A percentile compares a stretch with the other conserved stretches of the same genome.
These are phyloP conservation scores for Chionographis japonica DNA, from an alignment of 106 monocot genomes.

Conservation along the genomic window DNA sequence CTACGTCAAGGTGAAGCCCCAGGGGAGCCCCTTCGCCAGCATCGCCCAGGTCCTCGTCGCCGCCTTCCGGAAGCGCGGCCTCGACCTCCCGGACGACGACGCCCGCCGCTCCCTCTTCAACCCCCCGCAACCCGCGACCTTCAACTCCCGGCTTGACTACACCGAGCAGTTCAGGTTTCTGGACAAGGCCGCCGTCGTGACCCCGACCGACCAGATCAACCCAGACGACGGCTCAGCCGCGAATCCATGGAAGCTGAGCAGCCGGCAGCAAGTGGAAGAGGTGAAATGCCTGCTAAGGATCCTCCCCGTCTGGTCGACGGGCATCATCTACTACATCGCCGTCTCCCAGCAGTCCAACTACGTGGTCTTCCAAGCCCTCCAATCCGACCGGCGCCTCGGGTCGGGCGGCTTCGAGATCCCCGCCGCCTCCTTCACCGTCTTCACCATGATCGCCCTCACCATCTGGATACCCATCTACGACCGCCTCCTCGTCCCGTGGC, in stretches of 20 bases:
- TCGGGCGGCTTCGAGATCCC: conserved; percentile 39
- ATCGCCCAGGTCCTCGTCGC: conserved; percentile 39
- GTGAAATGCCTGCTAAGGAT: conserved; percentile 53
- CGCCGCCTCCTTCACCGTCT: conserved; percentile 44
- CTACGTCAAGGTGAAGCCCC: conserved; percentile 63
- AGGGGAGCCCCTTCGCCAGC: conserved; percentile 64
- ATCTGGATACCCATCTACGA: conserved; percentile 69
- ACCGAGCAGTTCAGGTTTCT: conserved; percentile 44
- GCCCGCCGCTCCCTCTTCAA: conserved; percentile 14
- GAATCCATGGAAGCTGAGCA: conserved; percentile 45
- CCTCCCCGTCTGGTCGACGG: conserved; percentile 50
- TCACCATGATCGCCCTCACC: conserved; percentile 54
- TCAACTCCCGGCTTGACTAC: conserved; percentile 24
- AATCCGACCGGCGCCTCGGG: conserved; percentile 39
- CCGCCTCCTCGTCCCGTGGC: conserved; percentile 34
- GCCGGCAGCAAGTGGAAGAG: conserved; percentile 49
- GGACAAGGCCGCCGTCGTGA: conserved; percentile 45
- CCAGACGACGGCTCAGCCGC: background rate
- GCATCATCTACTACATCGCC: conserved; percentile 26
- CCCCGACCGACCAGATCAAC: conserved; percentile 17
- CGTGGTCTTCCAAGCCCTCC: conserved; percentile 45
- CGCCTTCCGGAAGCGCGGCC: conserved; percentile 14
- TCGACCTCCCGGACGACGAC: background rate
- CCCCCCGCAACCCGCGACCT: conserved; percentile 30
- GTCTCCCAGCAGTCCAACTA: conserved; percentile 19